Evolutionary conservation across 2,329 filamentous ascomycete species (phyloP).

Genomic region (Biscogniauxia mediterranea): DNA sequence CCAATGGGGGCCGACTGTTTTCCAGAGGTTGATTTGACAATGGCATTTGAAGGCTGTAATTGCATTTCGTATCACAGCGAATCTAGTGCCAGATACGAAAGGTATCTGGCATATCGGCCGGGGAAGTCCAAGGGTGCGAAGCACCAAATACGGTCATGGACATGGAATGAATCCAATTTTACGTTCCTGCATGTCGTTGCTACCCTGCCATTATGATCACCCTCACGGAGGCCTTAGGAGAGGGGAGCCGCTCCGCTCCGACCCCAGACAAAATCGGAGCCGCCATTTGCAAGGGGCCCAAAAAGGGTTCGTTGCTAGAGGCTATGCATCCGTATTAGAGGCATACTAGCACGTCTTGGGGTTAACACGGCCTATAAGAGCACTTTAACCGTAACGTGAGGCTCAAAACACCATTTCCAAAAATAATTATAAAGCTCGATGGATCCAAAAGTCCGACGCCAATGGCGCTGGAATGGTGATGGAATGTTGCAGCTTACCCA

Average conservation of each 20-base stretch:
- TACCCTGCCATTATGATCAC: background rate
- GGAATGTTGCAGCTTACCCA: background rate
- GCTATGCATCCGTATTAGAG: background rate
- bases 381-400: background rate
- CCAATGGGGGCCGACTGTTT: conserved; percentile 6
- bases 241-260: background rate
- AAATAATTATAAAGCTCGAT: background rate
- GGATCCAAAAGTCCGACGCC: background rate
- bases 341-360: background rate
- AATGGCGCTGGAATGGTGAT: background rate
- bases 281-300: background rate
- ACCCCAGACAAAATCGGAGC: background rate
- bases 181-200: background rate
- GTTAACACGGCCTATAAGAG: background rate
- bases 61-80: conserved; percentile 9
- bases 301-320: background rate
- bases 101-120: background rate
- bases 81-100: conserved; percentile 1
- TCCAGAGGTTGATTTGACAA: conserved; percentile 21
- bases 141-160: background rate
- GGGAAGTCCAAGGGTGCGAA: background rate
- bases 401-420: background rate
- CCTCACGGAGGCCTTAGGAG: background rate
- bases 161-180: background rate
- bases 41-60: conserved; percentile 9